Evolutionary conservation across 179 eudicot species (phyloP).

Genomic region (Vitellaria paradoxa): DNA sequence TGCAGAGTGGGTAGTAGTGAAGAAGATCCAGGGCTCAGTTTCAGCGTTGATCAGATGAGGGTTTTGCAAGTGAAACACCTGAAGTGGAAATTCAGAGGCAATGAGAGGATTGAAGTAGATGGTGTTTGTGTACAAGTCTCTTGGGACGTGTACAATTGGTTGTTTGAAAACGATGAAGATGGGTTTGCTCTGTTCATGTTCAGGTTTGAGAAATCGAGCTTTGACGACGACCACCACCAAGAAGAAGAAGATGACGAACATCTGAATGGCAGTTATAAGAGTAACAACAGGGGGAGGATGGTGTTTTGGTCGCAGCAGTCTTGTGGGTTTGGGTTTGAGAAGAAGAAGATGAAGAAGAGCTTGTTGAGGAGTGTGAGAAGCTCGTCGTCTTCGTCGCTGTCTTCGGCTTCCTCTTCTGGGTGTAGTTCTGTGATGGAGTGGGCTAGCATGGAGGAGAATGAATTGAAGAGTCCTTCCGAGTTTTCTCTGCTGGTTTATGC

Average conservation of each 20-base stretch:
- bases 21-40: conserved; percentile 42
- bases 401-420: conserved; percentile 49
- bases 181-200: conserved; percentile 28
- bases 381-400: conserved; percentile 43
- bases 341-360: conserved; percentile 41
- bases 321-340: conserved; percentile 47
- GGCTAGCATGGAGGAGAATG: conserved; percentile 67
- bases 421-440: conserved; percentile 64
- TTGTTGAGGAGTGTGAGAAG: conserved; percentile 38
- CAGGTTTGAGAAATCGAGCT: conserved; percentile 17
- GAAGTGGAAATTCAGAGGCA: conserved; percentile 83
- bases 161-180: conserved; percentile 56
- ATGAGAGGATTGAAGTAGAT: conserved; percentile 59
- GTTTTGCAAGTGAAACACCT: conserved; percentile 57
- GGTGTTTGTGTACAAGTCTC: conserved; percentile 56
- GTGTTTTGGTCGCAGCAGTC: conserved; percentile 33
- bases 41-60: conserved; percentile 50
- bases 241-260: conserved; percentile 11
- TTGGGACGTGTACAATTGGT: conserved; percentile 80
- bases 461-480: conserved; percentile 51
- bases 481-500: conserved; percentile 67
- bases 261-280: neutral
- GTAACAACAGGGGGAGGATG: neutral
- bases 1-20: conserved; percentile 24
- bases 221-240: neutral